Conservation (phyloP, 2,329 filamentous ascomycete genomes). For the Falciphora oryzae region DNA sequence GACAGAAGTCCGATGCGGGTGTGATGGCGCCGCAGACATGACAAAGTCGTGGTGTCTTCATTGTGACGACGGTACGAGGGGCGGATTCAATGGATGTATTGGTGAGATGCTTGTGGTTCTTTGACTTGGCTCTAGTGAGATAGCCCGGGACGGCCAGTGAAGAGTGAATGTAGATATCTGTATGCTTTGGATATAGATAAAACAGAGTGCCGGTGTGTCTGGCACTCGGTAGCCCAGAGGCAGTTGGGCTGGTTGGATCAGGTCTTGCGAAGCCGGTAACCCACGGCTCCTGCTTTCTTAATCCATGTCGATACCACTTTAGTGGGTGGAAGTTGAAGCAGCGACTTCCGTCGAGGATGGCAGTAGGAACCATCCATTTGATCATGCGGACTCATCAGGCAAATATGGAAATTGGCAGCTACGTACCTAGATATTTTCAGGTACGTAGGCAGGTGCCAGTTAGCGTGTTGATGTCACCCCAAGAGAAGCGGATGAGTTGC, state of each 20-base stretch:
- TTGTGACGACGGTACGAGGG: not conserved
- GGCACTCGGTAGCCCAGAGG: not conserved
- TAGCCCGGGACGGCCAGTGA: not conserved
- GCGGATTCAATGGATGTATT: not conserved
- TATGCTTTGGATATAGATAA: not conserved
- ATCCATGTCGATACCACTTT: not conserved
- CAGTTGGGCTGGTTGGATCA: not conserved
- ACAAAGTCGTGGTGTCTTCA: slow-evolving; percentile 31
- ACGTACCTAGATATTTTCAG: too few species aligned
- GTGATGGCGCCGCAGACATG: slow-evolving; percentile 43
- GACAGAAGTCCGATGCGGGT: slow-evolving; percentile 33
- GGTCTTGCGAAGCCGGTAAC: not conserved
- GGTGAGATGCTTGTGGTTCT: not conserved
- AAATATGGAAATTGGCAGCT: too few species aligned
- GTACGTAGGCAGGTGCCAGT: not conserved
- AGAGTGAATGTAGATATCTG: not conserved
- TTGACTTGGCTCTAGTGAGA: not conserved
- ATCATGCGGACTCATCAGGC: too few species aligned
- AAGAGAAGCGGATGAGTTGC: not conserved
- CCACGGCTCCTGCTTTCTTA: not conserved
- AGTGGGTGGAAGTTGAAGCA: not conserved
- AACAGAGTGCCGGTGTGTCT: not conserved
- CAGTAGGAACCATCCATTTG: not conserved
- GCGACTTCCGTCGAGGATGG: too few species aligned
- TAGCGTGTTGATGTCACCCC: not conserved